Conservation (phyloP, 192 early-diverging fungal species). For the Gamsiella multidivaricata region DNA sequence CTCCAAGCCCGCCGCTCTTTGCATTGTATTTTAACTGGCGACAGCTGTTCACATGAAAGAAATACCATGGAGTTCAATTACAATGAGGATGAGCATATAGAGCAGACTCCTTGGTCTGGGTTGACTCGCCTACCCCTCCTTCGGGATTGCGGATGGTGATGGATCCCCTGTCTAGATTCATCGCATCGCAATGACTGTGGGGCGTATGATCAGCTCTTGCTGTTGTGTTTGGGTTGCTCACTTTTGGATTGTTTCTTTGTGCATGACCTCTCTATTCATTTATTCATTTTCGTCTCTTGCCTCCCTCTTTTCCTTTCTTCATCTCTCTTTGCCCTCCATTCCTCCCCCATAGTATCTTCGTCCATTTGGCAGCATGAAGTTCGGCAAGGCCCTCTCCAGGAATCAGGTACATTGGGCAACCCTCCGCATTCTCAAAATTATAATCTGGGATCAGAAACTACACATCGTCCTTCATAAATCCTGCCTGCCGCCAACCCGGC, state of each 20-base stretch:
- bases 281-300: not conserved
- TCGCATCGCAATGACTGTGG: too few relatives aligned
- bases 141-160: too few relatives aligned
- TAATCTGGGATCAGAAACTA: not conserved
- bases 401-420: constrained; percentile 51
- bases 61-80: too few relatives aligned
- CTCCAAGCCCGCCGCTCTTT: too few relatives aligned
- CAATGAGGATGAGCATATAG: too few relatives aligned
- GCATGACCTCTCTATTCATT: not conserved
- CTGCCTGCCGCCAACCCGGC: not conserved
- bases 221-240: not conserved
- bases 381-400: constrained; percentile 61
- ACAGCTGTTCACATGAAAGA: too few relatives aligned
- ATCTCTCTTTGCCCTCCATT: not conserved
- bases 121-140: too few relatives aligned
- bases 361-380: constrained; percentile 58
- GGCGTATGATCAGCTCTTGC: not conserved
- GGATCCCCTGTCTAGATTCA: too few relatives aligned
- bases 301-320: not conserved
- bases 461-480: not conserved
- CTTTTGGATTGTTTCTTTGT: not conserved
- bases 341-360: not conserved
- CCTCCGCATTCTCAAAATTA: not conserved
- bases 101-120: too few relatives aligned
- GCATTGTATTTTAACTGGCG: too few relatives aligned